These are phyloP conservation scores for Scedosporium apiospermum DNA, from an alignment of 2,329 filamentous ascomycete species.

Conservation along the genomic window DNA sequence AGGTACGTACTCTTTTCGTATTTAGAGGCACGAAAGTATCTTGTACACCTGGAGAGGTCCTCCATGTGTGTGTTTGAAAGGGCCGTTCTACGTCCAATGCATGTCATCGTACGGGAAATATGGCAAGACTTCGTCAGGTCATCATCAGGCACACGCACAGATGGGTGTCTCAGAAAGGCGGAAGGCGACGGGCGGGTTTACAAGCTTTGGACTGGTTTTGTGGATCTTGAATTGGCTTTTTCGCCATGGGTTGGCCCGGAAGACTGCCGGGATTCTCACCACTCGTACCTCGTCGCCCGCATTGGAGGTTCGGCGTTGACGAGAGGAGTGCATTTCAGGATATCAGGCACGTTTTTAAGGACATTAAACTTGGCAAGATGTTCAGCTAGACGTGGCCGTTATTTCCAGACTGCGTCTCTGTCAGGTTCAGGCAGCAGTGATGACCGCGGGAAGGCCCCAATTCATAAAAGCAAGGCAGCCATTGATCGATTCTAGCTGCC, in stretches of 20 bases:
- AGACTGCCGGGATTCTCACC: too few species aligned
- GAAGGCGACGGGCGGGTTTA: not conserved
- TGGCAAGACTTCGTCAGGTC: not conserved
- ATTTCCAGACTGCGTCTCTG: not conserved
- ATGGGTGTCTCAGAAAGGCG: not conserved
- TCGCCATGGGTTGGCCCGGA: too few species aligned
- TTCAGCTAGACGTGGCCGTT: not conserved
- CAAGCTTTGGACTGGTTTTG: too few species aligned
- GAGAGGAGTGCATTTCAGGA: too few species aligned
- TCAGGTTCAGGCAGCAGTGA: not conserved
- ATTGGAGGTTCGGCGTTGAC: too few species aligned
- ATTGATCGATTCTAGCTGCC: not conserved
- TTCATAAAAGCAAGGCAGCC: not conserved
- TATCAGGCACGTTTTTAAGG: too few species aligned
- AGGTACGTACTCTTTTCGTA: not conserved
- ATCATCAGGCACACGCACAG: conserved; percentile 1
- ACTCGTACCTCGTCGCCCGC: too few species aligned
- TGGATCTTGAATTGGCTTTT: too few species aligned
- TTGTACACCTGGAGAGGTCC: too few species aligned
- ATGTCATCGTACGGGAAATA: not conserved
- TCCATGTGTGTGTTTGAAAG: too few species aligned
- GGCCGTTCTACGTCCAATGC: not conserved
- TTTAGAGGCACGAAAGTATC: too few species aligned
- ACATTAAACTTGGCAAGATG: too few species aligned
- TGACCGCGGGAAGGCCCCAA: not conserved